Evolutionary conservation across 208 protist species (phyloP).

Genomic region (Angomonas desouzai): DNA sequence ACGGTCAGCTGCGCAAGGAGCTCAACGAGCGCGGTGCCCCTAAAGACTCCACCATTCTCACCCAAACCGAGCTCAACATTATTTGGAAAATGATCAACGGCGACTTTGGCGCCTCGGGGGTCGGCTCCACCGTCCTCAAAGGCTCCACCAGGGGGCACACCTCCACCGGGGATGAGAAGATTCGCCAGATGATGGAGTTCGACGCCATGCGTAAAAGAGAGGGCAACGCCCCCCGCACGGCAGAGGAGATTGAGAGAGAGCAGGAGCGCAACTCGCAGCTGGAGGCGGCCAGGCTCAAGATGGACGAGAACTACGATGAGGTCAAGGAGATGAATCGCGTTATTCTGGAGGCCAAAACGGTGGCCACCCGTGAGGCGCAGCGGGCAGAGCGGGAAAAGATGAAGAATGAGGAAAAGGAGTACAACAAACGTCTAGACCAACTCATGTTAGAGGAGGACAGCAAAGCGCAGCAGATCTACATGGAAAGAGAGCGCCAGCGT

Average conservation of each 20-base stretch:
- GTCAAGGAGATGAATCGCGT: constrained; percentile 92
- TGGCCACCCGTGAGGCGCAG: constrained; percentile 90
- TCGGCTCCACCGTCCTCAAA: constrained; percentile 3
- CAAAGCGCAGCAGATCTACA: constrained; percentile 83
- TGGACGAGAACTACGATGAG: constrained; percentile 90
- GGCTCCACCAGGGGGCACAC: constrained; percentile 12
- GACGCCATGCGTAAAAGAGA: constrained; percentile 63
- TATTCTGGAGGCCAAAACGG: constrained; percentile 87
- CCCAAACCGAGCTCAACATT: constrained; percentile 76
- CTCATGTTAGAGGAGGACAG: constrained; percentile 85
- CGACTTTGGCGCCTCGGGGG: constrained; percentile 16
- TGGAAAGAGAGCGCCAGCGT: constrained; percentile 84
- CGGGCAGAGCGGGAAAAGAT: constrained; percentile 68
- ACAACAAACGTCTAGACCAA: constrained; percentile 72
- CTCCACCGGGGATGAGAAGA: constrained; percentile 6
- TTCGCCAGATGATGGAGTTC: constrained; percentile 61
- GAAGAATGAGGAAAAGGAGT: constrained; percentile 52
- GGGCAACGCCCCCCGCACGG: constrained; percentile 40
- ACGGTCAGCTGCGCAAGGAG: constrained; percentile 75
- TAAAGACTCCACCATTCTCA: constrained; percentile 74
- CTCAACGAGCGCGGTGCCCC: constrained; percentile 69
- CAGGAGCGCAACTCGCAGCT: constrained; percentile 63
- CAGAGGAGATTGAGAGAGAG: constrained; percentile 80
- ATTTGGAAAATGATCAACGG: constrained; percentile 70
- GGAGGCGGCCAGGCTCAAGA: constrained; percentile 65